Base-by-base conservation (phyloP, 2,329 filamentous ascomycete genomes). In the Talaromyces sp. region DNA sequence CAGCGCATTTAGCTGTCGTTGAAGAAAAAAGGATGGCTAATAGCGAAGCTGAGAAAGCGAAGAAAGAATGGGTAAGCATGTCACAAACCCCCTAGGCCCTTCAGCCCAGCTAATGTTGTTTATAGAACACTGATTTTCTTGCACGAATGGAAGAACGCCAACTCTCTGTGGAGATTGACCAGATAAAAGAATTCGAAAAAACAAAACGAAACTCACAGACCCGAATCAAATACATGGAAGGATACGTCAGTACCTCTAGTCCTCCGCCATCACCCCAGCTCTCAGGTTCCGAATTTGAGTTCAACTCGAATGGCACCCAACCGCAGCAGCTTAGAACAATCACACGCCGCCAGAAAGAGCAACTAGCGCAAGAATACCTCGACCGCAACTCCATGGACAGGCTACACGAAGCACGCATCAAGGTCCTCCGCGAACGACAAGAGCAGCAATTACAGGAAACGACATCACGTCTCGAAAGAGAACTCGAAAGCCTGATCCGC, bases 141-240 rank as follows among this genome's bases (percentile, higher is more conserved):
- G 64, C 69, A 54, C 71, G 72, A 9, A 71, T 80, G 31, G 78
- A 81, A 69, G 76, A 78, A 60, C 72, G 77, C 12, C 79, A 81
- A 60, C 71, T 80, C 0, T 72, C 75, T 3, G 71, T 77, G 0
- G 79, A 81, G 67, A 74, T 80, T 54, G 76, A 80, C 44, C 75
- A 80, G 62, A 70, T 75, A 39, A 75, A 77, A 23, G 79, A 81
- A 33, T 78, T 80, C 55, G 75, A 80, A 46, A 70, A 73, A 7
- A 76, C 76, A 11, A 80, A 80, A 64, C 67, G 73, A 61, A 75
- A 78, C 46, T 76, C 77, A 7, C 72, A 75, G 35, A 77, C 75
- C 9, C 76, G 79, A 57, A 78, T 81, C 57, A 78, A 78, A 59
- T 74, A 81, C 58, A 81, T 81, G 79, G 78, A 81, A 68, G 77